Evolutionary conservation across 2,329 filamentous ascomycete genomes (phyloP).

Genomic region (Aspergillus amoenus): DNA sequence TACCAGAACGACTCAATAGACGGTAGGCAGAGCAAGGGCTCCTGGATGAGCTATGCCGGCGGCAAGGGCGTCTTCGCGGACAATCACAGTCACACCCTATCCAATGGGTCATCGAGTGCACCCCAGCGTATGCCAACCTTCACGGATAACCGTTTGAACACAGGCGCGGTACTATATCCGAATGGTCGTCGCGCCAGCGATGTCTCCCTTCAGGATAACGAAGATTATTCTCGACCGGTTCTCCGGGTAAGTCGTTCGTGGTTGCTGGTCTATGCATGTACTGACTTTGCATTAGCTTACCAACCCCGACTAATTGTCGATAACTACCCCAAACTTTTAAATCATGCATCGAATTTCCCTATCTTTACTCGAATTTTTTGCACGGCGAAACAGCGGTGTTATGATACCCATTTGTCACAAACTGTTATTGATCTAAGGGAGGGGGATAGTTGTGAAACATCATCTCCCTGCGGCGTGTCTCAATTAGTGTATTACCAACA

Average conservation of each 20-base stretch:
- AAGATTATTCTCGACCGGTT: constrained; percentile 49
- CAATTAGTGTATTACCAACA: constrained; percentile 15
- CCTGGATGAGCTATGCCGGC: constrained; percentile 36
- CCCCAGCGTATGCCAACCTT: constrained; percentile 32
- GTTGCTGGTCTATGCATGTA: neutral
- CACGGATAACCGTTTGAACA: constrained; percentile 48
- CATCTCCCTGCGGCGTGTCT: constrained; percentile 7
- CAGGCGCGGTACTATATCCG: constrained; percentile 40
- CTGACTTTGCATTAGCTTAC: constrained; percentile 30
- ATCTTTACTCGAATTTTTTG: constrained; percentile 28
- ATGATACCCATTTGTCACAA: constrained; percentile 41
- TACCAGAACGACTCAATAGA: constrained; percentile 31
- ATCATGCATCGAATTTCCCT: constrained; percentile 18
- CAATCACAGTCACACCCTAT: constrained; percentile 25
- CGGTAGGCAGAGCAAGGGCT: constrained; percentile 33
- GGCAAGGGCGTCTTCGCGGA: constrained; percentile 33
- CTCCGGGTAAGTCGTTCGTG: constrained; percentile 36
- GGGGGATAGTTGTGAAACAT: neutral
- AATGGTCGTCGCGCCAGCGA: constrained; percentile 44
- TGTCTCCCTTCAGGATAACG: constrained; percentile 48
- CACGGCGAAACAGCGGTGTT: constrained; percentile 33
- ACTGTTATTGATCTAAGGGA: constrained; percentile 21
- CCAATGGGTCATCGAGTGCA: constrained; percentile 22
- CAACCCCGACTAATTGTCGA: constrained; percentile 33
- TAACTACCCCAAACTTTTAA: constrained; percentile 11